Evolutionary conservation across 768 basidiomycete genomes (phyloP).

Genomic region (Astraeus odoratus): DNA sequence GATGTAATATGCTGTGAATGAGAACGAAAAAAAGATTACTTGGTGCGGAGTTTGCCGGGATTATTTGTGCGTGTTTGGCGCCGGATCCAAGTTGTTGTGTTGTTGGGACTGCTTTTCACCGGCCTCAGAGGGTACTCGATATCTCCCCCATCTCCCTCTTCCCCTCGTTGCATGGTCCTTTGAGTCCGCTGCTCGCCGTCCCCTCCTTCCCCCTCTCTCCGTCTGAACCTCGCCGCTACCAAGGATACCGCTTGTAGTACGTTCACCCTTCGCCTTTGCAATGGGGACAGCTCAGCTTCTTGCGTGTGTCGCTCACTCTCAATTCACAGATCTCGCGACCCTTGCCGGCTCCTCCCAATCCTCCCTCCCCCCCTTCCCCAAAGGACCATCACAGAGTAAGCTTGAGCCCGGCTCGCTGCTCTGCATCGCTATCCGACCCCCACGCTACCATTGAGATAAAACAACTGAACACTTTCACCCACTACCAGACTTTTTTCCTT

Average conservation of each 20-base stretch:
- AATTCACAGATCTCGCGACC: conserved; percentile 77
- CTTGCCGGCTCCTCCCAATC: conserved; percentile 73
- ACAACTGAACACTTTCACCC: conserved; percentile 16
- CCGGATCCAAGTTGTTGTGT: background rate
- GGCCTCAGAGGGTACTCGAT: too few relatives aligned
- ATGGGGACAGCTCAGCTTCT: background rate
- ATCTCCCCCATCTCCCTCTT: conserved; percentile 18
- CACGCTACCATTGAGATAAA: too few relatives aligned
- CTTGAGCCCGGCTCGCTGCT: conserved; percentile 70
- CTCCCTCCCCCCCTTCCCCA: conserved; percentile 33
- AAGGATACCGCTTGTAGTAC: conserved; percentile 49
- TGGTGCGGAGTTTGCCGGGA: background rate
- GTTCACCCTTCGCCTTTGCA: conserved; percentile 13
- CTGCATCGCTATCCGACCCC: too few relatives aligned
- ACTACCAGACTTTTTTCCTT: conserved; percentile 6
- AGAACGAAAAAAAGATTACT: background rate
- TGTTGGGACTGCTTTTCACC: too few relatives aligned
- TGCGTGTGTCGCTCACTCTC: conserved; percentile 4
- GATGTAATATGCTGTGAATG: background rate
- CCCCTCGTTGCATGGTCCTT: conserved; percentile 30
- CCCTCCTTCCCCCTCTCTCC: conserved; percentile 28
- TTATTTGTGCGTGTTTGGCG: background rate
- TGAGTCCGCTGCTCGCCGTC: conserved; percentile 19
- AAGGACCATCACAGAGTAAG: conserved; percentile 41
- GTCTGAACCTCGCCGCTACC: conserved; percentile 39